Conservation (phyloP, 805 yeast species). For the Saturnispora ahearnii region DNA sequence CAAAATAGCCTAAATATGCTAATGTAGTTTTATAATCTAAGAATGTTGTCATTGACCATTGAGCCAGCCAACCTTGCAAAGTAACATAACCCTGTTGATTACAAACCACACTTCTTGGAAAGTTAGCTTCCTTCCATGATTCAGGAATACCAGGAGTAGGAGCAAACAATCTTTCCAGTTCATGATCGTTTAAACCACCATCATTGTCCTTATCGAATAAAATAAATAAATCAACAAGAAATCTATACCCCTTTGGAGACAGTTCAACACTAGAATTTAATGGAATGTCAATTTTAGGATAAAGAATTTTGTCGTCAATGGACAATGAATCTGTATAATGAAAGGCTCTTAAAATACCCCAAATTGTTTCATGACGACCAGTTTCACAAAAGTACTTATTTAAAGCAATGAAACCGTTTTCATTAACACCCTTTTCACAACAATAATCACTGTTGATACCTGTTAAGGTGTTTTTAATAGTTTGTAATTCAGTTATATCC, state of each 20-base stretch:
- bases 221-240: slow-evolving; percentile 81
- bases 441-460: slow-evolving; percentile 23
- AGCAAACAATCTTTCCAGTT: slow-evolving; percentile 57
- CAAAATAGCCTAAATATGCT: slow-evolving; percentile 83
- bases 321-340: slow-evolving; percentile 90
- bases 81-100: slow-evolving; percentile 87
- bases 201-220: slow-evolving; percentile 92
- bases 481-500: slow-evolving; percentile 39
- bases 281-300: slow-evolving; percentile 71
- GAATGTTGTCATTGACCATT: slow-evolving; percentile 95
- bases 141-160: slow-evolving; percentile 93
- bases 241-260: slow-evolving; percentile 86
- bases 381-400: slow-evolving; percentile 79
- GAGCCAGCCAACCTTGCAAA: slow-evolving; percentile 97
- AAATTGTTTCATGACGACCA: slow-evolving; percentile 93
- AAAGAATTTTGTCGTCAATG: slow-evolving; percentile 66
- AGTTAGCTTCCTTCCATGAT: slow-evolving; percentile 75
- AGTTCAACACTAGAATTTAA: slow-evolving; percentile 75
- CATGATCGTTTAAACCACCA: slow-evolving; percentile 80
- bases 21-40: slow-evolving; percentile 76
- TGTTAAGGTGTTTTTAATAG: slow-evolving; percentile 32
- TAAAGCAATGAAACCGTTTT: slow-evolving; percentile 65
- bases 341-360: slow-evolving; percentile 88
- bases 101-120: slow-evolving; percentile 82
- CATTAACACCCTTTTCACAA: slow-evolving; percentile 48